These are phyloP conservation scores for Quercus gilva DNA, from an alignment of 306 rosid genomes.

Conservation along the genomic window DNA sequence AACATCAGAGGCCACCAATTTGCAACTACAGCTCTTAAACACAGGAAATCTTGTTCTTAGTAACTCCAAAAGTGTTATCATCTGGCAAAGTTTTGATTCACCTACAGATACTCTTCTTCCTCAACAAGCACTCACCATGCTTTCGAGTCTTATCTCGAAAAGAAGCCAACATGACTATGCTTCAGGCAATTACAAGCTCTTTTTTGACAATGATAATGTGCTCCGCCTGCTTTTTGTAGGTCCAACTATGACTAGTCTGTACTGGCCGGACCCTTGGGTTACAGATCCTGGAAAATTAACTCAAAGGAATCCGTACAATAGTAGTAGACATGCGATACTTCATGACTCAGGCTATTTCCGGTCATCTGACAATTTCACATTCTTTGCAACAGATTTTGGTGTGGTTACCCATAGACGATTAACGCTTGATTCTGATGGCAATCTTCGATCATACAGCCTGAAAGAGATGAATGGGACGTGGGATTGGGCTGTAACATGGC, in stretches of 20 bases:
- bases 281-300: background rate
- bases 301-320: conserved; percentile 32
- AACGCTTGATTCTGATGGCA: conserved; percentile 35
- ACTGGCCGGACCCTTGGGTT: conserved; percentile 34
- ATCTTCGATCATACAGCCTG: conserved; percentile 43
- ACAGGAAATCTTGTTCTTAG: conserved; percentile 42
- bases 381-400: conserved; percentile 6
- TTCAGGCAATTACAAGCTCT: conserved; percentile 37
- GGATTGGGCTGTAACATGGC: conserved; percentile 42
- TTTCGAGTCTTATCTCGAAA: conserved; percentile 16
- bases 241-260: conserved; percentile 20
- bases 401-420: background rate
- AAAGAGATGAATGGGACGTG: conserved; percentile 15
- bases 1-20: background rate
- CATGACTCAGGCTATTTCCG: conserved; percentile 24
- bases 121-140: conserved; percentile 30
- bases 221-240: conserved; percentile 29
- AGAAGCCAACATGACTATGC: conserved; percentile 28
- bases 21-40: conserved; percentile 28
- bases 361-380: conserved; percentile 27
- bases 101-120: conserved; percentile 58
- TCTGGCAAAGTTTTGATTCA: conserved; percentile 53
- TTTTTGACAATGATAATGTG: conserved; percentile 43
- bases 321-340: conserved; percentile 14
- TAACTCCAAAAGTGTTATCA: background rate